These are phyloP conservation scores for Termitomyces sp. DNA, from an alignment of 768 basidiomycete species.

Conservation along the genomic window DNA sequence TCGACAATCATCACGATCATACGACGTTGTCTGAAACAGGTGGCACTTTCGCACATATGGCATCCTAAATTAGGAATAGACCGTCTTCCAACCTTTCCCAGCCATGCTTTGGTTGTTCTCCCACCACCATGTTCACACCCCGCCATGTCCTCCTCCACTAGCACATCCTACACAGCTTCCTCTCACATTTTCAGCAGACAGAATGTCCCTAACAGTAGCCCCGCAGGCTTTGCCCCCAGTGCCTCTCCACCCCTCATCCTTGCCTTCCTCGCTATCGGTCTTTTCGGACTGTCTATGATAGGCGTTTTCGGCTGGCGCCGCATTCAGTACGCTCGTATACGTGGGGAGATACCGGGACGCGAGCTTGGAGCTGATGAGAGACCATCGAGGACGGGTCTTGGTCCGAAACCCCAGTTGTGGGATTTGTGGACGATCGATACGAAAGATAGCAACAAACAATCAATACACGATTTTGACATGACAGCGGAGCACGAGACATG, in stretches of 20 bases:
- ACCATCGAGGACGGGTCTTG: conserved; percentile 11
- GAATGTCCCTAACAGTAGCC: neutral
- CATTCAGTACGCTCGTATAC: conserved; percentile 22
- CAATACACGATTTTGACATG: neutral
- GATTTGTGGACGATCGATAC: conserved; percentile 34
- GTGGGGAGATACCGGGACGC: neutral
- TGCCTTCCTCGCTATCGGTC: conserved; percentile 56
- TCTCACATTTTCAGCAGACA: neutral
- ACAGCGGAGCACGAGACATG: conserved; percentile 26
- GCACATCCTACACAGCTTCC: neutral
- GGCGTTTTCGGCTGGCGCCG: conserved; percentile 48
- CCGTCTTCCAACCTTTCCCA: neutral
- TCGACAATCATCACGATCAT: neutral
- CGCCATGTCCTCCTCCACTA: conserved; percentile 6
- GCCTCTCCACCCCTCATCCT: conserved; percentile 57
- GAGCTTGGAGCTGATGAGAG: neutral
- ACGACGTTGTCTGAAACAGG: neutral
- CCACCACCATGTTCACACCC: conserved; percentile 11
- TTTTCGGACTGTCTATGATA: conserved; percentile 50
- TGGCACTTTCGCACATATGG: neutral
- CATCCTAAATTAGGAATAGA: neutral
- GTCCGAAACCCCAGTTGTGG: conserved; percentile 43
- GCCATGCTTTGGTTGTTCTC: neutral
- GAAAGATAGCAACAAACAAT: conserved; percentile 3
- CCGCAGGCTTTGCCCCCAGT: conserved; percentile 24